Evolutionary conservation across 176 grass and related monocot genomes (phyloP).

Genomic region (Aegilops bicornis): DNA sequence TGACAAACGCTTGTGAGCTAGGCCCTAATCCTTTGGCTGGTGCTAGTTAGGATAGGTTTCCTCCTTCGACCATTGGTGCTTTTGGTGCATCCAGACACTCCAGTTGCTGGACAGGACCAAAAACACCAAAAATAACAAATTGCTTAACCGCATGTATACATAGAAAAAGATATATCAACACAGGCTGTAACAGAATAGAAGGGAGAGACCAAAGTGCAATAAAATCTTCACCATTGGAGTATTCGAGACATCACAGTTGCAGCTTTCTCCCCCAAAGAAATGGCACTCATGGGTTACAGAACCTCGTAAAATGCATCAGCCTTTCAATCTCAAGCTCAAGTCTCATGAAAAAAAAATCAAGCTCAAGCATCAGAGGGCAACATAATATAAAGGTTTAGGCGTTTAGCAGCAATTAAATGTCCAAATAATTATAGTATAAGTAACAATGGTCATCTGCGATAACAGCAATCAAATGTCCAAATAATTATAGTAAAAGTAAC

Average conservation of each 20-base stretch:
- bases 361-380: conserved; percentile 1
- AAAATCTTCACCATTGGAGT: neutral
- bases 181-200: neutral
- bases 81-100: neutral
- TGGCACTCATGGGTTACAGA: neutral
- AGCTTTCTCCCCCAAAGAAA: neutral
- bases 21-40: neutral
- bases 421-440: neutral
- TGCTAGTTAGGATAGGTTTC: neutral
- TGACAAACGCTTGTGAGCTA: no score
- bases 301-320: neutral
- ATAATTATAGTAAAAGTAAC: neutral
- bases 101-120: neutral
- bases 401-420: conserved; percentile 7
- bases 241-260: neutral
- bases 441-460: conserved; percentile 25
- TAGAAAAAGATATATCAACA: neutral
- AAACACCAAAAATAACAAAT: neutral
- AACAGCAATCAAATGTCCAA: conserved; percentile 4
- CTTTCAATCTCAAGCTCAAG: neutral
- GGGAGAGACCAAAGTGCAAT: neutral
- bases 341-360: neutral
- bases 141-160: neutral
- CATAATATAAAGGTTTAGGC: neutral
- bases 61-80: neutral